Base-by-base conservation (phyloP, 805 yeast genomes). In the Metschnikowia lochheadii region DNA sequence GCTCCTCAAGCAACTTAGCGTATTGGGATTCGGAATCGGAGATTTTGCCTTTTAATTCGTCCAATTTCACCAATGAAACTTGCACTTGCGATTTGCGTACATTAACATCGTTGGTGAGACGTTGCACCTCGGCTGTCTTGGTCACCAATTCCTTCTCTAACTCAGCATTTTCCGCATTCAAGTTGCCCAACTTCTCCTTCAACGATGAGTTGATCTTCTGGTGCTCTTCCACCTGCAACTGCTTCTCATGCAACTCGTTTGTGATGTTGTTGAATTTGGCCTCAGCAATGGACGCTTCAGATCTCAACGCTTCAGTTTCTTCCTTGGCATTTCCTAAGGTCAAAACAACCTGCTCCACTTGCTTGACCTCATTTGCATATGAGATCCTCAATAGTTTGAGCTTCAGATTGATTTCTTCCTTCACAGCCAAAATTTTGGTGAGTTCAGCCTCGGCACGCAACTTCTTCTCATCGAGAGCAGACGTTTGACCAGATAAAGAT, bases 291-390 rank as follows among this genome's bases (percentile, higher is more conserved):
- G 89, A 80, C 0, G 88, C 74, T 59, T 89, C 91, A 48, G 87
- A 81, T 58, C 85, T 75, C 56, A 90, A 70, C 38, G 81, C 77
- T 50, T 84, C 89, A 5, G 85, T 78, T 61, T 90, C 96, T 48
- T 73, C 76, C 42, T 77, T 81, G 0, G 90, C 80, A 6, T 76
- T 68, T n/a, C 69, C 66, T 56, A 89, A 74, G 37, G 78, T 76
- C 11, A 76, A 66, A 65, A 90, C 92, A 38, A 88, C 86, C 54
- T 83, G 81, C 52, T 82, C 82, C 29, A 87, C 89, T 63, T 85
- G 88, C 54, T 80, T 76, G 6, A 85, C 87, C 64, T 92, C 97
- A 50, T 79, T 79, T 36, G 89, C 91, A 62, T 90, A 90, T 7
- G 87, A 79, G 0, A 80, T 72, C 58, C 88, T 80, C 59, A 91